Evolutionary conservation across 2,329 filamentous ascomycete genomes (phyloP), one percentile per base, ranked within the genome.

Genomic region (Aureobasidium sp.): DNA sequence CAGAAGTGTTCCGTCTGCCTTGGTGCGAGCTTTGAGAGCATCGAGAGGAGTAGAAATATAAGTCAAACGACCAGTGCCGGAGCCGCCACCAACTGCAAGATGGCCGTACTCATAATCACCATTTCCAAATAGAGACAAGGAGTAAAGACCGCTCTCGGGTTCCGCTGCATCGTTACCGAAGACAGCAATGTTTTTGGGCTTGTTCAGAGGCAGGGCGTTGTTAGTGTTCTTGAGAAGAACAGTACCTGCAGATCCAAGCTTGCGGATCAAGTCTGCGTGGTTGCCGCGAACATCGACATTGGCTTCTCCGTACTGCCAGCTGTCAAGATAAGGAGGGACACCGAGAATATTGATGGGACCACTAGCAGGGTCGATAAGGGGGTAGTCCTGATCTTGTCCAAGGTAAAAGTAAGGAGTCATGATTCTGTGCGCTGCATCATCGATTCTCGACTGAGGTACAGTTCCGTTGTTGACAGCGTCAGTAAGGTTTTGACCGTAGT

Each of bases 181-280:
- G 17, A 72, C 63, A 41, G 63, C 66, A 8, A 71, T 55, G 51
- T 65, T 69, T 6, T 62, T 63, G 2, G 69, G 67, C 27, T 74
- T 74, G n/a, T 74, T 61, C 1, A 82, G 63, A 1, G 79, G 79
- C 4, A 83, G 56, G 1, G 73, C 71, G 3, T 80, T 72, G 45
- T 79, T 76, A 14, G 76, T 76, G 55, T 86, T 81, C 68, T 90
- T 91, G 22, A 83, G 64, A 21, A 83, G 62, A 0, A 79, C 79
- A 41, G 81, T 76, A 2, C 73, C 77, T 56, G 81, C 79, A 19
- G 76, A 70, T 25, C 78, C 76, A 22, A 81, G 70, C 12, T 74
- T 70, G 45, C 74, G 66, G 1, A 74, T 76, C 14, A 79, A 65
- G 47, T 69, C 67, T n/a, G 74, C 74, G 58, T 81, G 79, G 50